Evolutionary conservation across 345 rosid species (phyloP).

Genomic region (Bretschneidera sinensis): DNA sequence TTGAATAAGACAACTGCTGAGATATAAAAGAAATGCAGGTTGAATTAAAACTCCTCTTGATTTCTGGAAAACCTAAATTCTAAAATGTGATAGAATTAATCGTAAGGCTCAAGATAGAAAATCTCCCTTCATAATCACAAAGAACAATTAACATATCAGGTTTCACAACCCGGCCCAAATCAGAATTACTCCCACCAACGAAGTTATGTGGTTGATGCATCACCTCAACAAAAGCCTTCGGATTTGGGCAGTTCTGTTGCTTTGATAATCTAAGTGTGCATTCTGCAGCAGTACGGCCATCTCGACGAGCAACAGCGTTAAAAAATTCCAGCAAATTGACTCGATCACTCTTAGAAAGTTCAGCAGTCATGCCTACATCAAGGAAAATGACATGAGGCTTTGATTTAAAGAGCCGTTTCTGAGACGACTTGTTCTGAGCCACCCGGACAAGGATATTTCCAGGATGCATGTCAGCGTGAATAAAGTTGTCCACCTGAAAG

Average conservation of each 20-base stretch:
- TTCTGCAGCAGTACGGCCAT: conserved; percentile 92
- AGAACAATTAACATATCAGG: background rate
- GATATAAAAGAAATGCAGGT: background rate
- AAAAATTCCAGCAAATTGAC: conserved; percentile 81
- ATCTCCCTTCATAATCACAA: no score
- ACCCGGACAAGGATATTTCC: conserved; percentile 92
- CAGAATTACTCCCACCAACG: background rate
- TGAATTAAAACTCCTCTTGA: background rate
- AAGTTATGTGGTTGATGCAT: background rate
- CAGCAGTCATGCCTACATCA: conserved; percentile 99
- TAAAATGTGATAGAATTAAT: background rate
- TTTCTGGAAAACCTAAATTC: background rate
- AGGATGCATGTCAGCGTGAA: conserved; percentile 99
- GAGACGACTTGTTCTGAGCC: conserved; percentile 50
- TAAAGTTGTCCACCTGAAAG: conserved; percentile 92
- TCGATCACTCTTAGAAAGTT: conserved; percentile 76
- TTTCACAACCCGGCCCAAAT: background rate
- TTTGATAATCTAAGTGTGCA: conserved; percentile 70
- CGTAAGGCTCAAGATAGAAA: background rate
- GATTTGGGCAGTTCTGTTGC: conserved; percentile 88
- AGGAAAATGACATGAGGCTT: conserved; percentile 96
- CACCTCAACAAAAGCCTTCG: conserved; percentile 74
- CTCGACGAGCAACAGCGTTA: conserved; percentile 88
- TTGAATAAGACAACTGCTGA: background rate
- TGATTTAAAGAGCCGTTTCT: conserved; percentile 57